These are phyloP conservation scores for Cyberlindnera japonica DNA, from an alignment of 805 yeast species.

Conservation along the genomic window DNA sequence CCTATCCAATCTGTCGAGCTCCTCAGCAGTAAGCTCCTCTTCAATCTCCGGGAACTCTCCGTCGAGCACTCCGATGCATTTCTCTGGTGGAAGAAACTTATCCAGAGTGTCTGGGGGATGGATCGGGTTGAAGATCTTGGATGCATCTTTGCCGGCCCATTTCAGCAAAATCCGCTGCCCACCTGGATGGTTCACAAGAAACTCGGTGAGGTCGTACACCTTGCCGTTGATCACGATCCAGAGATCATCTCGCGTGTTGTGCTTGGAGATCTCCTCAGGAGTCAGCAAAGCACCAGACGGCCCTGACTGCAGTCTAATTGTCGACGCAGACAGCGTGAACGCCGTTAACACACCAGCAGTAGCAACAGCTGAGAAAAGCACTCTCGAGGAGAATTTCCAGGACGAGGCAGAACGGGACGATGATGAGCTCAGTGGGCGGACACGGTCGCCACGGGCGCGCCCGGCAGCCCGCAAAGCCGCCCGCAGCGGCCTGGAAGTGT, in stretches of 20 bases:
- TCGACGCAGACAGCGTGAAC: not conserved
- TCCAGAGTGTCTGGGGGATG: constrained; percentile 87
- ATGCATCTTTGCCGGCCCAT: constrained; percentile 82
- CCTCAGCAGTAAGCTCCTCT: constrained; percentile 33
- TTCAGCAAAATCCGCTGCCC: constrained; percentile 70
- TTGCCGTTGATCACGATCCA: constrained; percentile 84
- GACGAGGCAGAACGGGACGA: too few relatives aligned
- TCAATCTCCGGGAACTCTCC: constrained; percentile 36
- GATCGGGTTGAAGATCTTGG: constrained; percentile 79
- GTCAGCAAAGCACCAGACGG: constrained; percentile 15
- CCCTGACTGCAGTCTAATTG: not conserved
- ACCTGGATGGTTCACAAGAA: constrained; percentile 78
- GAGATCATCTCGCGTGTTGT: constrained; percentile 54
- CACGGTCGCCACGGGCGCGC: too few relatives aligned
- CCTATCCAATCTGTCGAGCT: constrained; percentile 38
- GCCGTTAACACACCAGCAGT: not conserved
- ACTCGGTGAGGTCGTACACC: constrained; percentile 58
- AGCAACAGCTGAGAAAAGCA: not conserved
- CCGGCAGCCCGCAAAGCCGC: too few relatives aligned
- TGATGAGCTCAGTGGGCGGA: too few relatives aligned
- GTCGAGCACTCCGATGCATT: constrained; percentile 56
- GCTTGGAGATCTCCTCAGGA: constrained; percentile 27
- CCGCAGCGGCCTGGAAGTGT: too few relatives aligned
- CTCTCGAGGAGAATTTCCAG: too few relatives aligned
- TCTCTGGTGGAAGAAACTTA: constrained; percentile 52